Evolutionary conservation across 176 grass and related monocot species (phyloP), one percentile per base, ranked within the genome.

Genomic region (Oryza brachyantha): DNA sequence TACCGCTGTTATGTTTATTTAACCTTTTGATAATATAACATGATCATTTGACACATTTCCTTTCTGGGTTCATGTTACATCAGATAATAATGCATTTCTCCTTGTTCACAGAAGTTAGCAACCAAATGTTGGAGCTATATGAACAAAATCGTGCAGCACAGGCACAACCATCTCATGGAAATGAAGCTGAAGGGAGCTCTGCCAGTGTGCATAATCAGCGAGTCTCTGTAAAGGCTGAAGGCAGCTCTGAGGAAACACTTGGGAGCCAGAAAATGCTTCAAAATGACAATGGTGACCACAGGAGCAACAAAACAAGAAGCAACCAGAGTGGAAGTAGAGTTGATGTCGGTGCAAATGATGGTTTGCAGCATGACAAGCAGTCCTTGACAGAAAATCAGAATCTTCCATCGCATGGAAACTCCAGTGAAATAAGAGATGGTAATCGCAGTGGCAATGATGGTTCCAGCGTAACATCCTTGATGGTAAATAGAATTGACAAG

Each of bases 121-220:
- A 86, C 75, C 94, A 97, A 87, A 97, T 97, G 91, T 78, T 97
- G 84, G 94, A 97, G 84, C 58, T 97, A 34, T 97, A 97, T 79
- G 91, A 90, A 65, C 79, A 84, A 78, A 97, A 97, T 61, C 89
- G 86, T 63, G 75, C 73, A 10, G 62, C 82, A 17, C 83, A 79
- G 41, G 77, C 75, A 42, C 86, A 80, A 29, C 42, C 84, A 65
- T 77, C 89, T 43, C 88, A 93, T 59, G 86, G 84, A 80, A 80
- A 91, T 78, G 94, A 97, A 83, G 79, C 94, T 3, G 86, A 97
- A 77, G 88, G 86, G 45, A 93, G 86, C 81, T 86, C 94, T 83
- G 94, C 81, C 62, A 76, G 84, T 77, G 93, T 82, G 34, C 80
- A 65, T 24, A 90, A 91, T 85, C 86, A 88, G 52, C 75, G 77